These are phyloP conservation scores for Kandelia obovata DNA, from an alignment of 345 rosid genomes.

Conservation along the genomic window DNA sequence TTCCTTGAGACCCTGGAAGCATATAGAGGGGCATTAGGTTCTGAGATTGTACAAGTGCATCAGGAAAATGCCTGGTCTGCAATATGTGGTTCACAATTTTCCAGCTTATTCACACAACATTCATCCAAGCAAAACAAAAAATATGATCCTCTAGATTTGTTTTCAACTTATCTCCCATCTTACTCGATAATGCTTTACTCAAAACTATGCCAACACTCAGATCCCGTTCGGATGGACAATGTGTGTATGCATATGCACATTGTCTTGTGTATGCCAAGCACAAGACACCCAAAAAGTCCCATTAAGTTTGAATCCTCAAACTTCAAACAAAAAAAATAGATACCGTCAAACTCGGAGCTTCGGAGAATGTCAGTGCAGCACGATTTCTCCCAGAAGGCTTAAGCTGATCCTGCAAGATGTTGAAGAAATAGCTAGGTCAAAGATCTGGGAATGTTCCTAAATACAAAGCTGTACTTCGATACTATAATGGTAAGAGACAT, in stretches of 20 bases:
- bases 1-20: slow-evolving; percentile 55
- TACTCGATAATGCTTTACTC: too few species aligned
- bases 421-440: slow-evolving; percentile 4
- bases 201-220: too few species aligned
- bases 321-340: background rate
- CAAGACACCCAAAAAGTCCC: background rate
- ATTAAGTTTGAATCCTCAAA: background rate
- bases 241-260: background rate
- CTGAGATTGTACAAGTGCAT: background rate
- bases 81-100: background rate
- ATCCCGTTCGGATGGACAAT: too few species aligned
- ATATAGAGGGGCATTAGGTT: background rate
- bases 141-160: too few species aligned
- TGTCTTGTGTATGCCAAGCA: background rate
- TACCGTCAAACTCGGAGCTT: slow-evolving; percentile 48
- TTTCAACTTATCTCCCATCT: too few species aligned
- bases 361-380: slow-evolving; percentile 37
- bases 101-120: background rate
- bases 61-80: background rate
- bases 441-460: background rate
- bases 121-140: too few species aligned
- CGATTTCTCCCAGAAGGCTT: slow-evolving; percentile 53
- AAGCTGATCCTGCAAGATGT: slow-evolving; percentile 58
- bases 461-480: background rate
- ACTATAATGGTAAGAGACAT: background rate